phyloP scores from a whole-genome alignment of 495 filamentous ascomycete genomes.

The Melanomma pulvis-pyrius region DNA sequence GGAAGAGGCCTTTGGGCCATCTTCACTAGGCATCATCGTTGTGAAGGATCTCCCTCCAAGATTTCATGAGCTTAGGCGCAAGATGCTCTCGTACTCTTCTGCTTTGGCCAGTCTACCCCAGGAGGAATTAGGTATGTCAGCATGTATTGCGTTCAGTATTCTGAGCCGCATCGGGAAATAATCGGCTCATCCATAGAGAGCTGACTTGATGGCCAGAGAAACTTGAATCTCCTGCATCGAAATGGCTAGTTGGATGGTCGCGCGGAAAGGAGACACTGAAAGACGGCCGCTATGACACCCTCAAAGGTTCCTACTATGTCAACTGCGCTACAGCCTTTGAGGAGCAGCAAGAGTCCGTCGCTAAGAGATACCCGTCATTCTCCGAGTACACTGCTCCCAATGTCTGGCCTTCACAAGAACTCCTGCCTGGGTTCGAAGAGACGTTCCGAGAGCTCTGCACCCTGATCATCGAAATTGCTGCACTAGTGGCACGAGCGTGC shows the following conservation, averaged over 20 bases:
- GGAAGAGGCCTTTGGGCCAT: constrained; percentile 85
- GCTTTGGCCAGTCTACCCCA: constrained; percentile 82
- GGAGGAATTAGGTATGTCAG: constrained; percentile 66
- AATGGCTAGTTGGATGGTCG: constrained; percentile 71
- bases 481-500: constrained; percentile 83
- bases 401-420: constrained; percentile 73
- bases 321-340: constrained; percentile 83
- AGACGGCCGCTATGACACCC: constrained; percentile 83
- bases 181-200: too few species aligned
- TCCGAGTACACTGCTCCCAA: constrained; percentile 73
- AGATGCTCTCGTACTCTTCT: constrained; percentile 82
- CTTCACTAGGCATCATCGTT: constrained; percentile 88
- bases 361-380: constrained; percentile 50
- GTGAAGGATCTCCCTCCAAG: constrained; percentile 78
- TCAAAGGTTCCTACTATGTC: constrained; percentile 95
- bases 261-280: constrained; percentile 93
- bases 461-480: constrained; percentile 85
- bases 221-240: constrained; percentile 64
- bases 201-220: constrained; percentile 48
- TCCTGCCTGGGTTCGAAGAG: constrained; percentile 71
- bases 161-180: neutral
- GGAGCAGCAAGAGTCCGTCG: constrained; percentile 51
- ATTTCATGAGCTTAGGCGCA: constrained; percentile 68
- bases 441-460: constrained; percentile 76
- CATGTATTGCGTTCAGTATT: neutral